phyloP scores from a whole-genome alignment of 2,329 filamentous ascomycete genomes.

The Monosporascus ibericus region DNA sequence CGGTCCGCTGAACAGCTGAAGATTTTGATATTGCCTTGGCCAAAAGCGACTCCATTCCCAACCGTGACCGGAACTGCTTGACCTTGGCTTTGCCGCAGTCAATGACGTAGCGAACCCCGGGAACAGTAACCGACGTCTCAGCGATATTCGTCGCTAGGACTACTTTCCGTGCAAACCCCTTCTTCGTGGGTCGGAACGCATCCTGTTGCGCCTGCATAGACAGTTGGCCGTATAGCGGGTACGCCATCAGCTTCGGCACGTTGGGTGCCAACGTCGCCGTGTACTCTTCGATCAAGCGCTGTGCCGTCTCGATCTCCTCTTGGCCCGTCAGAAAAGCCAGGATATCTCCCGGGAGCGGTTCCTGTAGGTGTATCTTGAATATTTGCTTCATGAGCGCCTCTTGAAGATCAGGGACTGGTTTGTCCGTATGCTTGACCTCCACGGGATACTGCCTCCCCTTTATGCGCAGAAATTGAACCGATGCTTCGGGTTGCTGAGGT shows the following conservation, averaged over 20 bases:
- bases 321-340: slow-evolving; percentile 89
- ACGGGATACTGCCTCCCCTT: slow-evolving; percentile 87
- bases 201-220: slow-evolving; percentile 80
- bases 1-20: slow-evolving; percentile 84
- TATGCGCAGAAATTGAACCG: slow-evolving; percentile 53
- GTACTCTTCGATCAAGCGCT: slow-evolving; percentile 76
- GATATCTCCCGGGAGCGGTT: slow-evolving; percentile 90
- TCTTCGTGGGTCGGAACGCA: slow-evolving; percentile 71
- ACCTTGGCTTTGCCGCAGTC: slow-evolving; percentile 93
- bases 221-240: slow-evolving; percentile 85
- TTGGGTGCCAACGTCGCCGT: slow-evolving; percentile 64
- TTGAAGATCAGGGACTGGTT: slow-evolving; percentile 73
- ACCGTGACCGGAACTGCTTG: slow-evolving; percentile 78
- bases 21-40: slow-evolving; percentile 89
- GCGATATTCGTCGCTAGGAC: slow-evolving; percentile 95
- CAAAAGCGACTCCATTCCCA: slow-evolving; percentile 86
- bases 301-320: slow-evolving; percentile 80
- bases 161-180: slow-evolving; percentile 73
- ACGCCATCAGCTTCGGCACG: slow-evolving; percentile 65
- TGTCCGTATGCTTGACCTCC: slow-evolving; percentile 65
- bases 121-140: slow-evolving; percentile 95
- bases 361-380: slow-evolving; percentile 78
- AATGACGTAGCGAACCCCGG: slow-evolving; percentile 84
- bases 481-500: slow-evolving; percentile 7
- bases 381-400: slow-evolving; percentile 76